These are phyloP conservation scores for Kwoniella botswanensis DNA, from an alignment of 768 basidiomycete genomes.

Conservation along the genomic window DNA sequence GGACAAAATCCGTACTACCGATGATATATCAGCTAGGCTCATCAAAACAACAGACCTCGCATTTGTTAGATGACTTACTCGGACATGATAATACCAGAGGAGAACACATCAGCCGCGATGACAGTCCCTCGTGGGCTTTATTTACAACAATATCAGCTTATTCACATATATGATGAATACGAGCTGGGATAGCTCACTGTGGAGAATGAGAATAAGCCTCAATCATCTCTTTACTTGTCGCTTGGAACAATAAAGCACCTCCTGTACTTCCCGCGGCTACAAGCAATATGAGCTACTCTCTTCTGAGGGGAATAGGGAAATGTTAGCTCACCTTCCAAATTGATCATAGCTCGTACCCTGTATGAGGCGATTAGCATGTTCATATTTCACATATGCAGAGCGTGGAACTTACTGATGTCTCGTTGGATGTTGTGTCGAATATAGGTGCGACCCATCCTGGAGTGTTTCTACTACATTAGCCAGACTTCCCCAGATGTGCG, in stretches of 20 bases:
- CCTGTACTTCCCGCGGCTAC: constrained; percentile 84
- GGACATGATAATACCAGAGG: constrained; percentile 83
- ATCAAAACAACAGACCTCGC: not conserved
- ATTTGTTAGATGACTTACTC: constrained; percentile 66
- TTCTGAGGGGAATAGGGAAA: not conserved
- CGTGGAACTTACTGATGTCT: constrained; percentile 67
- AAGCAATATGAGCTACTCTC: not conserved
- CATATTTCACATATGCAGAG: not conserved
- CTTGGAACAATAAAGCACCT: constrained; percentile 91
- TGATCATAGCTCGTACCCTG: constrained; percentile 83
- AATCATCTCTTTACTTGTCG: constrained; percentile 93
- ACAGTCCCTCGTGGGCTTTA: constrained; percentile 79
- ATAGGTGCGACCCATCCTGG: constrained; percentile 93
- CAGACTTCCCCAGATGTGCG: not conserved
- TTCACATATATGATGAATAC: not conserved
- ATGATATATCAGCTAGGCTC: constrained; percentile 6
- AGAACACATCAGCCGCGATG: constrained; percentile 89
- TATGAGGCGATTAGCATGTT: not conserved
- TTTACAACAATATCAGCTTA: not conserved
- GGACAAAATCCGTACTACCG: constrained; percentile 87
- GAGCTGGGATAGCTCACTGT: constrained; percentile 60
- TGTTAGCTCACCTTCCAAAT: constrained; percentile 73
- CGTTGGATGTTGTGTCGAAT: constrained; percentile 81
- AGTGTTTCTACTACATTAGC: constrained; percentile 68
- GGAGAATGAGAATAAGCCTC: constrained; percentile 85